These are phyloP conservation scores for Plasmodium chabaudi DNA, from an alignment of 169 alveolate genomes.

Conservation along the genomic window DNA sequence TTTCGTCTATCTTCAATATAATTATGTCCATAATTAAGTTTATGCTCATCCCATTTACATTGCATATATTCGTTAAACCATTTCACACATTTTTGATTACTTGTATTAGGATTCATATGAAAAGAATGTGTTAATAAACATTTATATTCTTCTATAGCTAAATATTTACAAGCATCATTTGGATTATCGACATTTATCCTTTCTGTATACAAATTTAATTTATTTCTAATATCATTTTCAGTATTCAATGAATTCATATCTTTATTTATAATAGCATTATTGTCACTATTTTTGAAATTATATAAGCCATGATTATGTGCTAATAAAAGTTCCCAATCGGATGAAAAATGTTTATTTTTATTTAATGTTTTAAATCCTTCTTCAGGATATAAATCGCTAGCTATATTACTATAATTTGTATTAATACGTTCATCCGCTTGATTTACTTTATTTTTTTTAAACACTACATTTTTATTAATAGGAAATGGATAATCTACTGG, in stretches of 20 bases:
- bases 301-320: conserved; percentile 82
- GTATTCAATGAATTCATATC: conserved; percentile 60
- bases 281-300: conserved; percentile 43
- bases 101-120: conserved; percentile 82
- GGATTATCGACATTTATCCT: conserved; percentile 87
- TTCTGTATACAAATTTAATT: conserved; percentile 78
- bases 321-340: conserved; percentile 79
- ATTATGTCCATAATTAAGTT: conserved; percentile 86
- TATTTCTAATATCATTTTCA: conserved; percentile 76
- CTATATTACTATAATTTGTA: conserved; percentile 63
- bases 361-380: conserved; percentile 68
- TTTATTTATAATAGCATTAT: conserved; percentile 49
- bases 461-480: conserved; percentile 23
- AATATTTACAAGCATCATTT: conserved; percentile 87
- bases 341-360: conserved; percentile 55
- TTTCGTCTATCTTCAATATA: conserved; percentile 85
- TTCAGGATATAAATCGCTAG: conserved; percentile 54
- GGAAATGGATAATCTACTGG: conserved; percentile 50
- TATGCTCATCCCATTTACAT: conserved; percentile 92
- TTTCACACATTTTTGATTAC: conserved; percentile 89
- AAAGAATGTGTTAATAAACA: conserved; percentile 82
- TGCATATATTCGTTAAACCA: conserved; percentile 92
- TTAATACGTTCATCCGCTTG: conserved; percentile 61
- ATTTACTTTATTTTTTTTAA: conserved; percentile 66
- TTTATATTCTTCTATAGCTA: conserved; percentile 85